Conservation (phyloP, 495 filamentous ascomycete genomes). For the Neurospora sublineolata region DNA sequence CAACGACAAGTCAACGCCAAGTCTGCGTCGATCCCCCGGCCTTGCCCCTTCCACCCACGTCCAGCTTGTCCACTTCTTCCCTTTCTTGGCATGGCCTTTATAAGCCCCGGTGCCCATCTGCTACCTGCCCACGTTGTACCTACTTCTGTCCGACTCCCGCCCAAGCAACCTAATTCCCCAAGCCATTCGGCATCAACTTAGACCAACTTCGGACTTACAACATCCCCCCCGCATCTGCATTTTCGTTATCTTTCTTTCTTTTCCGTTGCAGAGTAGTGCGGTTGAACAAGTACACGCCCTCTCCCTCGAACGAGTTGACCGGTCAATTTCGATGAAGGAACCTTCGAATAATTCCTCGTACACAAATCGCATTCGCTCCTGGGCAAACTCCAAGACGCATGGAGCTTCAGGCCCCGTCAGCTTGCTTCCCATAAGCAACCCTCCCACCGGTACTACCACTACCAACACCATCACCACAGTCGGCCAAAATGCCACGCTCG, state of each 20-base stretch:
- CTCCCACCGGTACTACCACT: conserved; percentile 1
- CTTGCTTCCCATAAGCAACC: conserved; percentile 26
- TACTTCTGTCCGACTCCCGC: background rate
- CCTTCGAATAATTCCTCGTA: conserved; percentile 40
- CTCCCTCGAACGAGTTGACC: background rate
- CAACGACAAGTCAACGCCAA: background rate
- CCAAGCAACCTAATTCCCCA: background rate
- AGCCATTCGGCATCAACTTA: background rate
- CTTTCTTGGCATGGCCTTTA: background rate
- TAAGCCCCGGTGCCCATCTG: background rate
- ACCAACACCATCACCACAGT: conserved; percentile 2
- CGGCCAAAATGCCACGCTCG: conserved; percentile 15
- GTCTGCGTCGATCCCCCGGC: background rate
- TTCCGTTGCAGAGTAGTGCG: background rate
- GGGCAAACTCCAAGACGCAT: conserved; percentile 42
- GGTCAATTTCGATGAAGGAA: conserved; percentile 51
- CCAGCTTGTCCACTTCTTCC: background rate
- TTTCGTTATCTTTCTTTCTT: background rate
- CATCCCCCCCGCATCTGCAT: background rate
- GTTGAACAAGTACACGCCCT: background rate
- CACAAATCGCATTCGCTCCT: conserved; percentile 49
- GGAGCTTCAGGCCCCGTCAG: conserved; percentile 33
- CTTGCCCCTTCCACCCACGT: background rate
- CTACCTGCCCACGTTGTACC: background rate
- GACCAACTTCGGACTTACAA: background rate